phyloP scores from a whole-genome alignment of 805 yeast species.

The Candida sonorensis region DNA sequence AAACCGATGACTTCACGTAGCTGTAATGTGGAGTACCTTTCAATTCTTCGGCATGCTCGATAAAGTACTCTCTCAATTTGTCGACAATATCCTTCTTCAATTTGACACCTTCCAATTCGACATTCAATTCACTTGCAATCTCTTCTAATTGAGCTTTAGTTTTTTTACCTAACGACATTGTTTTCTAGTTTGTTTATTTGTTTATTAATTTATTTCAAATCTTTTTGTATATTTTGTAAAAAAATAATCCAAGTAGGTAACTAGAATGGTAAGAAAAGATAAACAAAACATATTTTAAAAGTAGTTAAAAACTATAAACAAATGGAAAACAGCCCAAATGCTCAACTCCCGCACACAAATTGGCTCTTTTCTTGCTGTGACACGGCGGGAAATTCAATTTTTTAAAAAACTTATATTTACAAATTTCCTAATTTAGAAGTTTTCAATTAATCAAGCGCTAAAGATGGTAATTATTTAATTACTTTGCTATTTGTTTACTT shows the following conservation, averaged over 20 bases:
- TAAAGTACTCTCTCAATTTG: conserved; percentile 15
- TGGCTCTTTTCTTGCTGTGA: no score
- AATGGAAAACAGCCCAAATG: no score
- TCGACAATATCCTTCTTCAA: conserved; percentile 25
- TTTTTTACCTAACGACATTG: conserved; percentile 22
- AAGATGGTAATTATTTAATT: not conserved
- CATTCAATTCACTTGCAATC: conserved; percentile 23
- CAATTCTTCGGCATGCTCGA: conserved; percentile 16
- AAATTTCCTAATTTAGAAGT: conserved; percentile 6
- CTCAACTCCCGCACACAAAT: no score
- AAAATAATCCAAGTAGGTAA: not conserved
- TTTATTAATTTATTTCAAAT: no score
- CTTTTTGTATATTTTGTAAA: no score
- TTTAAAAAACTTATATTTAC: no score
- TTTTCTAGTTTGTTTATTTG: no score
- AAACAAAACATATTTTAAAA: not conserved
- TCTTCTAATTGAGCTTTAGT: conserved; percentile 26
- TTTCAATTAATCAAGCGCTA: not conserved
- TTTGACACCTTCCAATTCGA: conserved; percentile 17
- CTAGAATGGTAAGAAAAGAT: not conserved
- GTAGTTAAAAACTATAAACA: not conserved
- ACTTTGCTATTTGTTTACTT: not conserved
- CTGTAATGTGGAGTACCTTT: no score
- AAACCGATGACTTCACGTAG: no score
- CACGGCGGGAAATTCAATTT: no score